Percentiles rank a stretch among this genome's conserved stretches.
These are phyloP conservation scores for Thalassiosira livingstoniorum DNA, from an alignment of 352 stramenopile species.

Conservation along the genomic window DNA sequence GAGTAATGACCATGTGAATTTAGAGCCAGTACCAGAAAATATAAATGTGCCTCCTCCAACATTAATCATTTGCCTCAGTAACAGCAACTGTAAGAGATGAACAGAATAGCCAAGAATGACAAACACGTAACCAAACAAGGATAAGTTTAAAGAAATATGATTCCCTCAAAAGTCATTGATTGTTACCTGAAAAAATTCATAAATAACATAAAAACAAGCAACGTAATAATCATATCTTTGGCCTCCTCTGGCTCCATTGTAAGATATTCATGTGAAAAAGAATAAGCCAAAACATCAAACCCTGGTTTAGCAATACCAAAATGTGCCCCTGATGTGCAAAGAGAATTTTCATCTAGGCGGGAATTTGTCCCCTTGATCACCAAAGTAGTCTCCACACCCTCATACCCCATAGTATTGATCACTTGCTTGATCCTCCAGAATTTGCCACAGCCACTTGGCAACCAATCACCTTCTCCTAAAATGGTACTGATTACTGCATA, in stretches of 20 bases:
- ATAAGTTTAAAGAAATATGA: not conserved
- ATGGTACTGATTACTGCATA: constrained; percentile 47
- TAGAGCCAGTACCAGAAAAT: too few relatives aligned
- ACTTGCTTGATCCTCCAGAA: constrained; percentile 55
- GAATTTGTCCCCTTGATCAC: constrained; percentile 61
- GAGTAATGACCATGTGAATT: too few relatives aligned
- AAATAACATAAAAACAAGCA: not conserved
- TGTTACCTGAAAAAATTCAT: too few relatives aligned
- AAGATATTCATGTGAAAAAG: constrained; percentile 29
- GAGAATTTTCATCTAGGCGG: constrained; percentile 38
- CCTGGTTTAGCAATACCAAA: constrained; percentile 65
- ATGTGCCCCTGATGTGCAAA: constrained; percentile 32
- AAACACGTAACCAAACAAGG: not conserved
- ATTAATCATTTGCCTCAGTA: too few relatives aligned
- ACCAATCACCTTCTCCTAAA: constrained; percentile 50
- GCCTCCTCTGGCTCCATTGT: constrained; percentile 30
- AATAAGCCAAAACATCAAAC: constrained; percentile 52
- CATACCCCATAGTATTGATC: constrained; percentile 24
- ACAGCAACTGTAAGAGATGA: too few relatives aligned
- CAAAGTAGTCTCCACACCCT: constrained; percentile 32
- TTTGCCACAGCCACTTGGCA: constrained; percentile 51
- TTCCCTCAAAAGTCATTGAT: too few relatives aligned
- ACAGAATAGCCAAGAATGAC: too few relatives aligned
- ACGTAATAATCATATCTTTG: too few relatives aligned
- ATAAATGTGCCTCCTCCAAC: too few relatives aligned